phyloP scores from a whole-genome alignment of 257 asterid species.

The Apocynum venetum region DNA sequence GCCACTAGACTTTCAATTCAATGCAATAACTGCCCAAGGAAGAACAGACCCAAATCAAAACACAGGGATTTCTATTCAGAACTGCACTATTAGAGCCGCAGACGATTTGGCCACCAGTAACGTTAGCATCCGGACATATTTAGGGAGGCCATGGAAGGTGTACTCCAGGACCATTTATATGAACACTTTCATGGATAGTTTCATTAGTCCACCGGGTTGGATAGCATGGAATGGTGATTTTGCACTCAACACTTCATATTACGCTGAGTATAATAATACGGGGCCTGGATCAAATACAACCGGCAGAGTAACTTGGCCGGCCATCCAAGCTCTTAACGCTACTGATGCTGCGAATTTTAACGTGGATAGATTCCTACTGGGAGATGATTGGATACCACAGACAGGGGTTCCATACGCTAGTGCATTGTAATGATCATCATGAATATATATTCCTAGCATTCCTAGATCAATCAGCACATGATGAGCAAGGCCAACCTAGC shows the following conservation, averaged over 20 bases:
- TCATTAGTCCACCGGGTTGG: constrained; percentile 57
- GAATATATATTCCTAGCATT: background rate
- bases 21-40: constrained; percentile 77
- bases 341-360: constrained; percentile 59
- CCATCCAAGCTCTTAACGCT: constrained; percentile 35
- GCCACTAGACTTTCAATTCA: constrained; percentile 57
- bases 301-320: constrained; percentile 70
- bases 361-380: constrained; percentile 38
- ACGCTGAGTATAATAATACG: constrained; percentile 51
- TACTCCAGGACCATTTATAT: constrained; percentile 57
- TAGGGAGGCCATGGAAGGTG: constrained; percentile 84
- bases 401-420: constrained; percentile 43
- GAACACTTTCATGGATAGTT: constrained; percentile 42
- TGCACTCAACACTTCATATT: constrained; percentile 59
- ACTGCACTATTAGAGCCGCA: constrained; percentile 49
- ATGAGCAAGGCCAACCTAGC: too few relatives aligned
- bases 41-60: constrained; percentile 66
- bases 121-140: constrained; percentile 30
- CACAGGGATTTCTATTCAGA: constrained; percentile 70
- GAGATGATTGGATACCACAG: constrained; percentile 60
- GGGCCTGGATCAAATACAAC: constrained; percentile 60
- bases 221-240: constrained; percentile 59
- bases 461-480: background rate
- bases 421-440: constrained; percentile 26
- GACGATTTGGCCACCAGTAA: constrained; percentile 39